Evolutionary conservation across 108 stramenopile genomes (phyloP).

Genomic region (Nitzschia sp.): DNA sequence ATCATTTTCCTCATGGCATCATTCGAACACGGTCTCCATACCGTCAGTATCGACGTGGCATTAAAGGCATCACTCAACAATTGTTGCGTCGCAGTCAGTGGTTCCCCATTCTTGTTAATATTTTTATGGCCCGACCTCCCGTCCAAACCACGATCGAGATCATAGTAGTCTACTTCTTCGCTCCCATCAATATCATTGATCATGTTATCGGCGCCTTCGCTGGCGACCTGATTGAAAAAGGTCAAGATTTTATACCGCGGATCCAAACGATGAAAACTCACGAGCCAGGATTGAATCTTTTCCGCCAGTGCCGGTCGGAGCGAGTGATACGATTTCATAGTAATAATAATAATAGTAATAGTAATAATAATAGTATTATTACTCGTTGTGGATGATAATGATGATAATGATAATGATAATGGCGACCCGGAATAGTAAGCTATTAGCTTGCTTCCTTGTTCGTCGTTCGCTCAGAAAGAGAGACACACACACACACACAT

Average conservation of each 20-base stretch:
- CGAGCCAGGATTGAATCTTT: constrained; percentile 47
- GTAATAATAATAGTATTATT: neutral
- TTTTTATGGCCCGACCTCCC: neutral
- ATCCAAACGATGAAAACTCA: constrained; percentile 57
- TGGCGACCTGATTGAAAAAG: constrained; percentile 62
- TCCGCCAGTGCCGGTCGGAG: constrained; percentile 31
- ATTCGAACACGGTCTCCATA: constrained; percentile 68
- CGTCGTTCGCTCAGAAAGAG: too few species aligned
- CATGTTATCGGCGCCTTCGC: constrained; percentile 49
- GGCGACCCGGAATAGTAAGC: too few species aligned
- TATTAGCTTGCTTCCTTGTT: too few species aligned
- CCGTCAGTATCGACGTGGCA: constrained; percentile 55
- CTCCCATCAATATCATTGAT: constrained; percentile 44
- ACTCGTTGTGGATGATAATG: neutral
- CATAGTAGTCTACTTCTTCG: constrained; percentile 1
- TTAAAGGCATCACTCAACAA: constrained; percentile 22
- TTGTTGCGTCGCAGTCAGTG: constrained; percentile 27
- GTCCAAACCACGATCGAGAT: constrained; percentile 9
- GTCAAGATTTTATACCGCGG: constrained; percentile 67
- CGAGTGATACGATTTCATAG: constrained; percentile 5
- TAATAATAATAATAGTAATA: neutral
- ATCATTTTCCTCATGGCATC: constrained; percentile 79
- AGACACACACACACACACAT: too few species aligned
- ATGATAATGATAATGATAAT: neutral
- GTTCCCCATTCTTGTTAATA: neutral